A percentile compares a stretch with the other conserved stretches of the same genome.
These are phyloP conservation scores for Bidens hawaiensis DNA, from an alignment of 140 eudicot genomes.

Conservation along the genomic window DNA sequence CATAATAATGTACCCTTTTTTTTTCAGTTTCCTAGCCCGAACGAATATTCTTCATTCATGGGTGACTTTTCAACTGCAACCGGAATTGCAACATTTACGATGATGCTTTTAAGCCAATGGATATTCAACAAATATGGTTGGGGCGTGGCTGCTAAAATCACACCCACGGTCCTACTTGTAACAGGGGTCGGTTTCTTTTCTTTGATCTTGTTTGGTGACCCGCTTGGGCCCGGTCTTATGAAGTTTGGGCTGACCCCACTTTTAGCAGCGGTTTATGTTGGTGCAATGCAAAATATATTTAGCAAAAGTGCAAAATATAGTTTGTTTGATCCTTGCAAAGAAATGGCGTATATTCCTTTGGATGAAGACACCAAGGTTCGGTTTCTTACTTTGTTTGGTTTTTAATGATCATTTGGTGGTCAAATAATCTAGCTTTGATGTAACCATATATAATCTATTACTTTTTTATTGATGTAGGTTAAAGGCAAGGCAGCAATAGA, in stretches of 20 bases:
- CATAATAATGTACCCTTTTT: background rate
- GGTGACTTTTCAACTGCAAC: conserved; percentile 99
- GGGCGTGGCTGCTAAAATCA: conserved; percentile 96
- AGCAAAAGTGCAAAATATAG: conserved; percentile 99
- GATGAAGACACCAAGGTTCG: conserved; percentile 98
- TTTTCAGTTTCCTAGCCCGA: conserved; percentile 89
- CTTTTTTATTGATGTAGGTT: conserved; percentile 38
- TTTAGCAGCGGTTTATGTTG: conserved; percentile 94
- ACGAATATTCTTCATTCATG: conserved; percentile 96
- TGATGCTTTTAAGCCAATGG: conserved; percentile 96
- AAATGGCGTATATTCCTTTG: conserved; percentile 97
- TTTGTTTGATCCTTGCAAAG: conserved; percentile 97
- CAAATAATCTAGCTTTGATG: no score
- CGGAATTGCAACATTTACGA: conserved; percentile 88
- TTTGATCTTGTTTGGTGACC: conserved; percentile 73
- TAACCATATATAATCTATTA: no score
- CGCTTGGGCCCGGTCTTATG: conserved; percentile 66
- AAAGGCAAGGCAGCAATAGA: conserved; percentile 98
- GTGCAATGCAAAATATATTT: conserved; percentile 94
- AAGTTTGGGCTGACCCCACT: conserved; percentile 91
- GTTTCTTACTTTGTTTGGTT: background rate
- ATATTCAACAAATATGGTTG: conserved; percentile 91
- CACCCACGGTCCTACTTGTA: conserved; percentile 82
- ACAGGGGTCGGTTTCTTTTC: conserved; percentile 98
- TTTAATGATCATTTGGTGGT: background rate